Evolutionary conservation across 1,284 basidiomycete genomes (phyloP).

Genomic region (Leucoagaricus sp.): DNA sequence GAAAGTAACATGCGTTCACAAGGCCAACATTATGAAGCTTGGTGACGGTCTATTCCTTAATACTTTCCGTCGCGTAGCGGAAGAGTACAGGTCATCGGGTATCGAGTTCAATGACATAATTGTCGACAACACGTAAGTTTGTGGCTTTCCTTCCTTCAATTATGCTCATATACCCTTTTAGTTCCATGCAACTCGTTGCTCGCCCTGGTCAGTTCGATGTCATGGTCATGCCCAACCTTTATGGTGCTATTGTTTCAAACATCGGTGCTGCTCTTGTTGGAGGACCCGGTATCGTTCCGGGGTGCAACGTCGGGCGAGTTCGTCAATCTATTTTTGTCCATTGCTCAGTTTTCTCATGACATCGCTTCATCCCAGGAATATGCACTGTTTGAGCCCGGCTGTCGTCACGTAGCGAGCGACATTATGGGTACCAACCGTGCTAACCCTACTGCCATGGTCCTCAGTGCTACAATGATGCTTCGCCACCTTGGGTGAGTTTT

Average conservation of each 20-base stretch:
- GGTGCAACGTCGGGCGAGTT: conserved; percentile 96
- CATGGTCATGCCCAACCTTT: conserved; percentile 98
- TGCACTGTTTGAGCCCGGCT: conserved; percentile 98
- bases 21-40: conserved; percentile 99
- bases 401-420: conserved; percentile 97
- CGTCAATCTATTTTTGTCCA: conserved; percentile 26
- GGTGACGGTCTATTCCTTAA: conserved; percentile 99
- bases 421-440: conserved; percentile 98
- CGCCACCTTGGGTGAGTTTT: conserved; percentile 85
- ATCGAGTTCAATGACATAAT: conserved; percentile 99
- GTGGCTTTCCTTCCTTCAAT: conserved; percentile 12
- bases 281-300: conserved; percentile 96
- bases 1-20: conserved; percentile 99
- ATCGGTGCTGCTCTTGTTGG: conserved; percentile 98
- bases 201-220: conserved; percentile 97
- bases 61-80: conserved; percentile 95
- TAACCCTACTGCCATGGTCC: conserved; percentile 98
- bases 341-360: conserved; percentile 9
- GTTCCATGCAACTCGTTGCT: conserved; percentile 98
- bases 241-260: conserved; percentile 98
- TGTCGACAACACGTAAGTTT: conserved; percentile 90
- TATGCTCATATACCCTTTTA: conserved; percentile 29
- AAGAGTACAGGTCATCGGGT: conserved; percentile 93
- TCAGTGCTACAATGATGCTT: conserved; percentile 98
- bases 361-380: conserved; percentile 67